Conservation (phyloP, 2,329 filamentous ascomycete genomes). For the Sarocladium kiliense region DNA sequence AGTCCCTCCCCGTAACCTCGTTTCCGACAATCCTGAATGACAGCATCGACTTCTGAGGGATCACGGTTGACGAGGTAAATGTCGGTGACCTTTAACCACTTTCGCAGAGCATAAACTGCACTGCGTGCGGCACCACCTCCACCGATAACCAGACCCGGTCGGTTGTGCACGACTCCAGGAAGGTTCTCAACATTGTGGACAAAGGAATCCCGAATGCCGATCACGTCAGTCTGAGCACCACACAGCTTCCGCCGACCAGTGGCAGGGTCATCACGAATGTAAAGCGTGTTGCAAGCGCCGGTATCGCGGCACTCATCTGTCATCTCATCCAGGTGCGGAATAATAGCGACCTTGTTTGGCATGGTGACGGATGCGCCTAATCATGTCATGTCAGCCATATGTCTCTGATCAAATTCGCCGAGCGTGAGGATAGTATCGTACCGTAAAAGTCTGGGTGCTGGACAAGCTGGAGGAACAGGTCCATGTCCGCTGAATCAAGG, state of each 20-base stretch:
- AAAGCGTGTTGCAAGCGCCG: constrained; percentile 77
- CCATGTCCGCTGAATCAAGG: constrained; percentile 47
- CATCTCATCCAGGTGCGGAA: constrained; percentile 66
- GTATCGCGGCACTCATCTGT: constrained; percentile 68
- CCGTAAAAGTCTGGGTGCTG: constrained; percentile 58
- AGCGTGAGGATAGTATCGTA: constrained; percentile 22
- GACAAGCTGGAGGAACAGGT: constrained; percentile 44
- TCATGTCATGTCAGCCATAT: neutral
- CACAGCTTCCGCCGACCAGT: constrained; percentile 49
- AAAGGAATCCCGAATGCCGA: constrained; percentile 72
- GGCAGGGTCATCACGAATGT: constrained; percentile 42
- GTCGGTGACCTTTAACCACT: constrained; percentile 60
- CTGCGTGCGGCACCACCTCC: constrained; percentile 75
- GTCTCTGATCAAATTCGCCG: neutral
- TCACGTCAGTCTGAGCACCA: constrained; percentile 77
- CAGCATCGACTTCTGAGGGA: constrained; percentile 57
- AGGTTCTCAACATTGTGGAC: constrained; percentile 46
- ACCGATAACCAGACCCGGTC: constrained; percentile 68
- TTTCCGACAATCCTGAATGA: constrained; percentile 57
- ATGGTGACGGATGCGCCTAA: constrained; percentile 70
- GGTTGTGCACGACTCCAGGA: constrained; percentile 44
- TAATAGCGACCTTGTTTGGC: constrained; percentile 77
- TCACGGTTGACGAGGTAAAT: constrained; percentile 80
- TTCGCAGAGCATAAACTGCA: constrained; percentile 69
- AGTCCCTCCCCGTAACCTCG: constrained; percentile 57